phyloP scores from a whole-genome alignment of 306 rosid species.

The Cercis canadensis region DNA sequence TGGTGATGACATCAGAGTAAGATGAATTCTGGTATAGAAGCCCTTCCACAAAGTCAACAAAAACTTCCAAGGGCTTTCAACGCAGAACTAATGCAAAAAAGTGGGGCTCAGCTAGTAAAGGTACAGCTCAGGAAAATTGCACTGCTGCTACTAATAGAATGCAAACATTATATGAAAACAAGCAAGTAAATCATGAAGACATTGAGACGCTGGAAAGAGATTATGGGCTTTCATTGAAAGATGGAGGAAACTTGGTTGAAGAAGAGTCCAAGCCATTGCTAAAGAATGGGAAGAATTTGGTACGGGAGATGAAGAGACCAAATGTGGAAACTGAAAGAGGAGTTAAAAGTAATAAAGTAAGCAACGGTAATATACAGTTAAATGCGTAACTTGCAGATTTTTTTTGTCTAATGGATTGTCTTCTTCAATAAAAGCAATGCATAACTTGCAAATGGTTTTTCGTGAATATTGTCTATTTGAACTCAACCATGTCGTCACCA shows the following conservation, averaged over 20 bases:
- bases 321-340: conserved; percentile 33
- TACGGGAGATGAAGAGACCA: conserved; percentile 28
- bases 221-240: conserved; percentile 34
- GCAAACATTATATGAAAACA: conserved; percentile 20
- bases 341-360: conserved; percentile 20
- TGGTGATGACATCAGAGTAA: too few species aligned
- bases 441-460: conserved; percentile 20
- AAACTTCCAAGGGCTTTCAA: conserved; percentile 70
- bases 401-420: too few species aligned
- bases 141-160: conserved; percentile 34
- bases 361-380: conserved; percentile 58
- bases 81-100: conserved; percentile 37
- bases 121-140: conserved; percentile 28
- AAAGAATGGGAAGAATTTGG: conserved; percentile 39
- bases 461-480: conserved; percentile 25
- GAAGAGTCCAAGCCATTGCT: conserved; percentile 16
- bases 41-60: conserved; percentile 46
- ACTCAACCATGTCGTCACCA: too few species aligned
- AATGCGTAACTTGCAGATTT: conserved; percentile 17
- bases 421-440: neutral
- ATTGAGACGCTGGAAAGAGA: conserved; percentile 16
- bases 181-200: conserved; percentile 32
- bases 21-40: too few species aligned
- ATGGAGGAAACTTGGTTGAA: conserved; percentile 14
- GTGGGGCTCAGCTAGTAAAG: conserved; percentile 23